Evolutionary conservation across 1,284 basidiomycete genomes (phyloP), one percentile per base, ranked within the genome.

Genomic region (Naganishia liquefaciens): DNA sequence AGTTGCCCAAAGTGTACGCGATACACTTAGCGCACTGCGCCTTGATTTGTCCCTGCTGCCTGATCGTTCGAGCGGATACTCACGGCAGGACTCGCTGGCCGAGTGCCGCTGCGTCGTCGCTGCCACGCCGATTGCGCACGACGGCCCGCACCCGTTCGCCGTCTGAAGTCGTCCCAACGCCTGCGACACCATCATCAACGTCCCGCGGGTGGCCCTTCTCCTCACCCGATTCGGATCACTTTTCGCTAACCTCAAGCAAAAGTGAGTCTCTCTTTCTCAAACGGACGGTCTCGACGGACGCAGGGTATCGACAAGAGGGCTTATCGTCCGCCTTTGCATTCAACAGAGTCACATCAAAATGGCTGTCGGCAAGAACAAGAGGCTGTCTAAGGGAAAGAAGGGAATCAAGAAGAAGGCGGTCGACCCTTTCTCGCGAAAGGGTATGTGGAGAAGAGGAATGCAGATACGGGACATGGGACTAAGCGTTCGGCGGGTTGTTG

Each of bases 341-440:
- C 33, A 27, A 21, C 39, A 60, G 57, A 60, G 57, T 60, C 57
- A 60, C 60, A 62, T 62, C 53, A 68, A 66, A 79, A 93, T 93
- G 91, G 91, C 92, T 80, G 90, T 94, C 82, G 91, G 91, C 79
- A 93, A 94, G 91, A 98, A 98, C 85, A 99, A 99, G 85, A 90
- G 95, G 81, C 88, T 98, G 76, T 95, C 93, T 65, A 99, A 99
- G 85, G 94, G 95, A 78, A 98, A 98, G 88, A 98, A 98, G 86
- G 93, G 94, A 80, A 88, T 96, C 85, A 96, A 95, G 88, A 93
- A 97, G 86, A 96, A 97, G 85, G 95, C 95, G 87, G 93, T 99
- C 74, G 96, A 99, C 86, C 93, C 96, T 74, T 98, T 99, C 90
- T 89, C 95, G 74, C 89, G 95, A 84, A 99, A 99, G 85, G 95